Percentiles rank a stretch among this genome's conserved stretches.
phyloP scores from a whole-genome alignment of 768 basidiomycete genomes.

The Leccinum sublutescens region DNA sequence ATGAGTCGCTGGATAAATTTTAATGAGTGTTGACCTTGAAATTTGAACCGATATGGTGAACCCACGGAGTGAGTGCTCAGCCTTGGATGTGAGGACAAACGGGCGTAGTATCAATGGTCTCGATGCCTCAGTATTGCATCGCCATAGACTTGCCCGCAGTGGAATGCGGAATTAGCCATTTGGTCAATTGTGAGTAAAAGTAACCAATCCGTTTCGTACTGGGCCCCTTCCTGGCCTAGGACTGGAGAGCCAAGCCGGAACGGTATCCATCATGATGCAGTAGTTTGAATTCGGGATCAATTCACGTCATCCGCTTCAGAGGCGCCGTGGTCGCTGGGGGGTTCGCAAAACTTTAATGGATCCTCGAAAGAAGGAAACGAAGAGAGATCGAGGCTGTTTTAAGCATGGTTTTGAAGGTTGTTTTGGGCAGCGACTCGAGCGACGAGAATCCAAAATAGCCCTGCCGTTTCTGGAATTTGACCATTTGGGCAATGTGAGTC shows the following conservation, averaged over 20 bases:
- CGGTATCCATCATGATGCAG: no score
- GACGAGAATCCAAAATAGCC: no score
- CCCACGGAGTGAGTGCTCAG: neutral
- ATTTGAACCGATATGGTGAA: no score
- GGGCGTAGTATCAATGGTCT: neutral
- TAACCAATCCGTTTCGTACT: neutral
- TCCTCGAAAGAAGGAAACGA: neutral
- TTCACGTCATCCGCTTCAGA: neutral
- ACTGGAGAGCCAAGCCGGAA: neutral
- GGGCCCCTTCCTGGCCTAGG: neutral
- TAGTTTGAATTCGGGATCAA: neutral
- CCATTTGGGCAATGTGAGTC: no score
- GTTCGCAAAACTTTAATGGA: neutral
- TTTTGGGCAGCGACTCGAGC: neutral
- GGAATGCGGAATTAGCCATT: neutral
- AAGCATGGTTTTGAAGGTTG: neutral
- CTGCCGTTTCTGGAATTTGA: no score
- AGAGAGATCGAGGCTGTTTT: neutral
- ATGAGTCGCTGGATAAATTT: neutral
- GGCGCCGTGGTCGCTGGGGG: no score
- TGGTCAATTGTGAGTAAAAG: neutral
- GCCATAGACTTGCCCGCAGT: neutral
- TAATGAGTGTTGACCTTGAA: no score
- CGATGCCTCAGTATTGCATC: neutral
- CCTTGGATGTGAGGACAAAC: neutral